Evolutionary conservation across 306 rosid genomes (phyloP), one percentile per base, ranked within the genome.

Genomic region (Medicago lupulina): DNA sequence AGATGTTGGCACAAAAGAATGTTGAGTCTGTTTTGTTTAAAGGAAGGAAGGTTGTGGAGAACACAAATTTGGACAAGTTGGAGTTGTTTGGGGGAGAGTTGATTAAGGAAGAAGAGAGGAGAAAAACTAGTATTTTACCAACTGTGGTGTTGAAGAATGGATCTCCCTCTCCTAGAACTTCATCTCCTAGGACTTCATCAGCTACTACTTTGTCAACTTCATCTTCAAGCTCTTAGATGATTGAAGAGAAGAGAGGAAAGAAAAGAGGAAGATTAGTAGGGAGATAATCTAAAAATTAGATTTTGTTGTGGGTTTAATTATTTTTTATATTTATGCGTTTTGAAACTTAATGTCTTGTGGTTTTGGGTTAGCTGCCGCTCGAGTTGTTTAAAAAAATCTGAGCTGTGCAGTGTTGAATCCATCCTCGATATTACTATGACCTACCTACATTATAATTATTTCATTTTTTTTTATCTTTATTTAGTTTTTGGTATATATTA

Each of bases 101-200:
- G 17, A 82, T 91, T 1, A 90, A 89, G 43, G 98, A 94, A 12
- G 73, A 90, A 69, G 96, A 90, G 69, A 88, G 96, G 70, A 86
- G 98, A 73, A 91, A 90, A 71, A 90, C 73, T 8, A 84, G 92
- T 83, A 62, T 90, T 58, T 75, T 94, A 10, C 93, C 95, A 1
- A 86, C 76, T 1, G 96, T 94, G 16, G 79, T 83, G 21, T 78
- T 94, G 85, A 94, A 90, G 84, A 90, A 87, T 18, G 80, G 85
- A 1, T 90, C 91, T 7, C 87, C 93, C 0, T 89, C 98, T 0
- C 91, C 95, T 21, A 91, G 98, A 79, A 91, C 97, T 57, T 91
- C 98, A 14, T 91, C 94, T 2, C 96, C 96, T 7, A 91, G 51
- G 16, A 92, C 97, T 58, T 92, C 98, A 15, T 92, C 95, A 1